These are phyloP conservation scores for Anthracocystis setariae DNA, from an alignment of 1,284 basidiomycete genomes.

Conservation along the genomic window DNA sequence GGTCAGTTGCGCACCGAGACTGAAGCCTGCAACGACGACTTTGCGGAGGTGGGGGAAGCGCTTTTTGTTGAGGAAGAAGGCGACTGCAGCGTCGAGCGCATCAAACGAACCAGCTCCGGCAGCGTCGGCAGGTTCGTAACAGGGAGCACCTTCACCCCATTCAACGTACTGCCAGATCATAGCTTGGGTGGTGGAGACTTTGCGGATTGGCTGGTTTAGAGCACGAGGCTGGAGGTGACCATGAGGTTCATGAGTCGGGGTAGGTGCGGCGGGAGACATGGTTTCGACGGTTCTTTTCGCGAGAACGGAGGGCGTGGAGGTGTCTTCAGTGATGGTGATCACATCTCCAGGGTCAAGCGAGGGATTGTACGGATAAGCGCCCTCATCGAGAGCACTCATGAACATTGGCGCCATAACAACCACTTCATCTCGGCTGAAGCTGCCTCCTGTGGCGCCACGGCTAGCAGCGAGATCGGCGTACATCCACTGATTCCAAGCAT, in stretches of 20 bases:
- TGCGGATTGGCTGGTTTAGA: conserved; percentile 11
- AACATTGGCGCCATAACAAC: conserved; percentile 61
- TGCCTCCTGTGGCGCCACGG: conserved; percentile 39
- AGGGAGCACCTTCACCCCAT: conserved; percentile 53
- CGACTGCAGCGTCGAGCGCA: conserved; percentile 51
- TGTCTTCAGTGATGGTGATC: conserved; percentile 17
- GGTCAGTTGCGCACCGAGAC: conserved; percentile 56
- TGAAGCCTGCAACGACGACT: conserved; percentile 63
- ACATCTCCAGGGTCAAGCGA: conserved; percentile 7
- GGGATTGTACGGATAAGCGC: conserved; percentile 52
- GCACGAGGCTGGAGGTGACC: neutral
- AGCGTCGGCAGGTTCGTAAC: conserved; percentile 41
- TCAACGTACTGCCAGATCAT: conserved; percentile 51
- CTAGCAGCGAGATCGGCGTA: conserved; percentile 56
- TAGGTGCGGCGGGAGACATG: neutral
- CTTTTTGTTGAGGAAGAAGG: conserved; percentile 46
- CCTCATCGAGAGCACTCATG: conserved; percentile 47
- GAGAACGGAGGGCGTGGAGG: neutral
- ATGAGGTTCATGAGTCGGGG: neutral
- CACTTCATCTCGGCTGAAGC: conserved; percentile 54
- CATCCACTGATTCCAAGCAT: conserved; percentile 62
- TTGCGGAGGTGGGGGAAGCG: conserved; percentile 57
- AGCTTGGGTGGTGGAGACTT: conserved; percentile 27
- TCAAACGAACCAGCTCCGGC: conserved; percentile 46
- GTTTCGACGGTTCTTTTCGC: conserved; percentile 5